Percentiles rank a stretch among this genome's conserved stretches.
These are phyloP conservation scores for Puya raimondii DNA, from an alignment of 176 grass and related monocot species.

Conservation along the genomic window DNA sequence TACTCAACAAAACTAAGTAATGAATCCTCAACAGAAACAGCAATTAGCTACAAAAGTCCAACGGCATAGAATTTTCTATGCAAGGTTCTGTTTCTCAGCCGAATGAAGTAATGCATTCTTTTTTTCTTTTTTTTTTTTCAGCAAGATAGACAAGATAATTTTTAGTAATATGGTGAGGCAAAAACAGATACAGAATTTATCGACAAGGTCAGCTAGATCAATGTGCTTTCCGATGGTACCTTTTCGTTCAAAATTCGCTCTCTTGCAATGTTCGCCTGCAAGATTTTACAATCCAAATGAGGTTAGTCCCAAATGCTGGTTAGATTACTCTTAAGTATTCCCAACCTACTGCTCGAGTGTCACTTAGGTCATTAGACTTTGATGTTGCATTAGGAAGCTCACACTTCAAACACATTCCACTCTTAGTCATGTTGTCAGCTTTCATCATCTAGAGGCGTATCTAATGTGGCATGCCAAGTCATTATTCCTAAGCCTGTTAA, in stretches of 20 bases:
- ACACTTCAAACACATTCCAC: too few relatives aligned
- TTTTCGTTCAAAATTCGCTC: constrained; percentile 42
- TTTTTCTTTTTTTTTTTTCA: too few relatives aligned
- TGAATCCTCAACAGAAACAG: too few relatives aligned
- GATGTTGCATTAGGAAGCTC: not conserved
- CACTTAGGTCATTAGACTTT: not conserved
- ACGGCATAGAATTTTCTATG: too few relatives aligned
- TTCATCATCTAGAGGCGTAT: not conserved
- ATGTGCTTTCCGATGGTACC: constrained; percentile 15
- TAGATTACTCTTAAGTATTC: not conserved
- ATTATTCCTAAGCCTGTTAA: too few relatives aligned
- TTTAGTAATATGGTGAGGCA: too few relatives aligned
- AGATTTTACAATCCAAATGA: not conserved
- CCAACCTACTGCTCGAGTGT: not conserved
- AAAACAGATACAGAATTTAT: not conserved
- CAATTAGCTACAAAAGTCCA: too few relatives aligned
- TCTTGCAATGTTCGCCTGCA: constrained; percentile 45
- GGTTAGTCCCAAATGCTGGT: not conserved
- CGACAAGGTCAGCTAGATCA: not conserved
- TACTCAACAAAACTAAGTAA: too few relatives aligned
- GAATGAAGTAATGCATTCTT: too few relatives aligned
- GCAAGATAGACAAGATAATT: too few relatives aligned
- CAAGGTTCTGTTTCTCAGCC: too few relatives aligned
- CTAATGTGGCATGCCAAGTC: not conserved
- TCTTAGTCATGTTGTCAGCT: too few relatives aligned